Evolutionary conservation across 2,329 filamentous ascomycete genomes (phyloP).

Genomic region (Ophiostoma quercus): DNA sequence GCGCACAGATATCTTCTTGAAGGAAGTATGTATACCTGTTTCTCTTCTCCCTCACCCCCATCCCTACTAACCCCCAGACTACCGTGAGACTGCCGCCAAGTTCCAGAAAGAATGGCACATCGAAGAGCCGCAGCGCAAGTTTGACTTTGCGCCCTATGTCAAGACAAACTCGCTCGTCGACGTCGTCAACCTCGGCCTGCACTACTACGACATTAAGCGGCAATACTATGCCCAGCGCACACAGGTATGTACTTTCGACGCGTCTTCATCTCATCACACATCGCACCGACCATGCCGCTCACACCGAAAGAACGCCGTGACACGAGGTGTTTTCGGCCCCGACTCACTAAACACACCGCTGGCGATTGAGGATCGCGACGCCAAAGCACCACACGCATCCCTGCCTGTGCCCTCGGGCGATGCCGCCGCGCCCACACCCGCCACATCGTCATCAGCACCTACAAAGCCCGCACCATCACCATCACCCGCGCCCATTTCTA

Average conservation of each 20-base stretch:
- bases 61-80: conserved; percentile 45
- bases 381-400: neutral
- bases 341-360: conserved; percentile 30
- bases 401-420: neutral
- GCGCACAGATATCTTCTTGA: conserved; percentile 53
- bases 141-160: conserved; percentile 60
- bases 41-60: neutral
- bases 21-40: conserved; percentile 49
- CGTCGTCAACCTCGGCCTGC: conserved; percentile 58
- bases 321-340: conserved; percentile 54
- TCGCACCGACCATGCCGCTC: conserved; percentile 25
- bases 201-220: conserved; percentile 56
- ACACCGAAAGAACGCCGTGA: conserved; percentile 44
- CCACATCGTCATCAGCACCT: conserved; percentile 10
- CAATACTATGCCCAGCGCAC: conserved; percentile 42
- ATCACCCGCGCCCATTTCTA: conserved; percentile 19
- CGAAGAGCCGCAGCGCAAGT: conserved; percentile 55
- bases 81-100: conserved; percentile 61
- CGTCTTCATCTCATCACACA: conserved; percentile 13
- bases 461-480: conserved; percentile 14
- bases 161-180: conserved; percentile 59
- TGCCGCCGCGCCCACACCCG: neutral
- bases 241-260: conserved; percentile 41
- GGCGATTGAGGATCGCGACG: neutral
- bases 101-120: conserved; percentile 65